These are phyloP conservation scores for Ceratobasidium sp. DNA, from an alignment of 1,284 basidiomycete genomes.

Conservation along the genomic window DNA sequence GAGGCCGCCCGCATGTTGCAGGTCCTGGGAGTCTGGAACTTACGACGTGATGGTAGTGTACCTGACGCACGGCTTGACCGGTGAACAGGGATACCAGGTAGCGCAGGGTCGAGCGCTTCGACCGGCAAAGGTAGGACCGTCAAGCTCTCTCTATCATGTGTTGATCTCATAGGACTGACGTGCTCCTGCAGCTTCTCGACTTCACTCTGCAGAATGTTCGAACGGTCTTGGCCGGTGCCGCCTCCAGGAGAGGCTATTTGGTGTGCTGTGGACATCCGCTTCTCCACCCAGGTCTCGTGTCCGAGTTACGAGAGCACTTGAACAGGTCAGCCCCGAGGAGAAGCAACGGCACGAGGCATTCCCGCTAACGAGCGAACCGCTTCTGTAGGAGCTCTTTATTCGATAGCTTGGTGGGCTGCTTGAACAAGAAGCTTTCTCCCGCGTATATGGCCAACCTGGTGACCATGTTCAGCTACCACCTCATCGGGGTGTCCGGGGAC, in stretches of 20 bases:
- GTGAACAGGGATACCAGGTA: constrained; percentile 33
- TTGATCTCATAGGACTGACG: not conserved
- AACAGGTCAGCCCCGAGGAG: too few relatives aligned
- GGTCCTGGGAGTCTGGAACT: not conserved
- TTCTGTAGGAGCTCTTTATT: not conserved
- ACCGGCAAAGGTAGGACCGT: not conserved
- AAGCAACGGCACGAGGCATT: too few relatives aligned
- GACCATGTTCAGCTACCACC: not conserved
- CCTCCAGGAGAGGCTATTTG: not conserved
- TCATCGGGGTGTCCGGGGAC: not conserved
- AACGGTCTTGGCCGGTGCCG: not conserved
- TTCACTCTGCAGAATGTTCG: not conserved
- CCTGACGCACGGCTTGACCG: constrained; percentile 33
- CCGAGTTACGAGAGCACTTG: not conserved
- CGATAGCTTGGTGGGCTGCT: not conserved
- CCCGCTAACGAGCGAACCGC: too few relatives aligned
- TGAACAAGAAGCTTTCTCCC: constrained; percentile 14
- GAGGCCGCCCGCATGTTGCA: too few relatives aligned
- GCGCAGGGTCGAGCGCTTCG: not conserved
- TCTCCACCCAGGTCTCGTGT: not conserved
- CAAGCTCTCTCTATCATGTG: not conserved
- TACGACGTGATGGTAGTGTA: constrained; percentile 7
- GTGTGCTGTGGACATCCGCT: constrained; percentile 31
- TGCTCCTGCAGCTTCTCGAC: not conserved
- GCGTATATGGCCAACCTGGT: constrained; percentile 17